Conservation (phyloP, 148 eudicot species). For the Camellia sinensis region DNA sequence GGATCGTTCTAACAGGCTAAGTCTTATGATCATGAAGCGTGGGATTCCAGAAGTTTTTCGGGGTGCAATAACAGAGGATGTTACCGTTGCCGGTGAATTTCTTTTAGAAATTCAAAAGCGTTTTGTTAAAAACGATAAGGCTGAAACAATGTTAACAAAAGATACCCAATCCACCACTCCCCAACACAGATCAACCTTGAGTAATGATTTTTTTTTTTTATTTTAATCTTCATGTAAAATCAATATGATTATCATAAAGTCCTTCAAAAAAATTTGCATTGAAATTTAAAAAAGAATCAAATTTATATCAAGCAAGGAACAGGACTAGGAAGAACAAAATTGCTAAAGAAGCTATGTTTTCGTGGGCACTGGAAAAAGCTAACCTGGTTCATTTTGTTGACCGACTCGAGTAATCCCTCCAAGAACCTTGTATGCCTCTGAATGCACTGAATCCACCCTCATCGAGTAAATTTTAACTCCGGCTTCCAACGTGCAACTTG, state of each 20-base stretch:
- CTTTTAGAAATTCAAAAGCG: no score
- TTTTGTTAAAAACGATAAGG: no score
- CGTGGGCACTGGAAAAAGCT: background rate
- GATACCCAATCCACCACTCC: background rate
- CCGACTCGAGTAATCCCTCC: constrained; percentile 96
- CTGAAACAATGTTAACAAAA: no score
- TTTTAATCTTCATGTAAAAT: background rate
- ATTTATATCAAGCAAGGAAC: background rate
- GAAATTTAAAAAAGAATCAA: background rate
- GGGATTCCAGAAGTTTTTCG: no score
- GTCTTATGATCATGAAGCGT: no score
- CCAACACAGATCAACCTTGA: background rate
- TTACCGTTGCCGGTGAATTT: no score
- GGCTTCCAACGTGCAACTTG: constrained; percentile 96
- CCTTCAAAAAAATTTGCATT: background rate
- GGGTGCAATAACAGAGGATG: no score
- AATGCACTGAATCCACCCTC: constrained; percentile 95
- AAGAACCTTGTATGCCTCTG: constrained; percentile 97
- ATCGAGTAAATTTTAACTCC: constrained; percentile 94
- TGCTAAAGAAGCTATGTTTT: background rate
- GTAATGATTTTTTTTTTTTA: background rate
- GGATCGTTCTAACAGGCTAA: no score
- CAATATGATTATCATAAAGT: background rate
- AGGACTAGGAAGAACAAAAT: background rate
- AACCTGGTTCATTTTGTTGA: constrained; percentile 66